A percentile compares a stretch with the other conserved stretches of the same genome.
Conservation (phyloP, 176 grass and related monocot genomes). For the Saccharum officinarum region DNA sequence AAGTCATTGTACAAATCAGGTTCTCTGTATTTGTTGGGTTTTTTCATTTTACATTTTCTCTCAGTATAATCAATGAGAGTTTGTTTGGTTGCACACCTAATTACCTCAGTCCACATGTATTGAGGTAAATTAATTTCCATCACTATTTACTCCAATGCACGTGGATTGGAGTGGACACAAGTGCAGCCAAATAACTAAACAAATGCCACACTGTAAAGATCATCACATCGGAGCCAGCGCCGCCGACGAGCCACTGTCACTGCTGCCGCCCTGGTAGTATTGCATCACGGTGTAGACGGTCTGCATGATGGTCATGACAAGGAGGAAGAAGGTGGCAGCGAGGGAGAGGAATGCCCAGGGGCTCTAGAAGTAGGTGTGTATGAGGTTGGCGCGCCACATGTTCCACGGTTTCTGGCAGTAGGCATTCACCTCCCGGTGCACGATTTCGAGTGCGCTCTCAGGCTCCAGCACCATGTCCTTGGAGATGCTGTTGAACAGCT, state of each 20-base stretch:
- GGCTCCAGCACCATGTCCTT: slow-evolving; percentile 71
- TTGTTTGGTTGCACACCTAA: no score
- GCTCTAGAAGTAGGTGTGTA: slow-evolving; percentile 84
- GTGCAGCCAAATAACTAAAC: no score
- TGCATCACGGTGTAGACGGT: slow-evolving; percentile 56
- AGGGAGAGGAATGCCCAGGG: slow-evolving; percentile 79
- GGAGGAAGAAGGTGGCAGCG: slow-evolving; percentile 61
- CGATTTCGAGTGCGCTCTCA: slow-evolving; percentile 53
- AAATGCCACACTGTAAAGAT: no score
- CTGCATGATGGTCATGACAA: slow-evolving; percentile 60
- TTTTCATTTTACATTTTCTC: no score
- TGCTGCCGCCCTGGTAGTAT: no score
- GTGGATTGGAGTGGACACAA: no score
- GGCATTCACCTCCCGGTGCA: slow-evolving; percentile 57
- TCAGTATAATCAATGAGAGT: no score
- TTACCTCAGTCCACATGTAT: no score
- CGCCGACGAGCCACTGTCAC: background rate
- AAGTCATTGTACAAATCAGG: no score
- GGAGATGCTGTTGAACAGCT: slow-evolving; percentile 71
- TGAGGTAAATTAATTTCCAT: no score
- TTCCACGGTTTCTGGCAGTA: slow-evolving; percentile 66
- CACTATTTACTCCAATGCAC: no score
- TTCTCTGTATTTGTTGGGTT: no score
- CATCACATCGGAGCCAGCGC: slow-evolving; percentile 21
- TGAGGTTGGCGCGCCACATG: slow-evolving; percentile 70